Base-by-base conservation (phyloP, 2,329 filamentous ascomycete species). In the Aspergillus quadricinctus region DNA sequence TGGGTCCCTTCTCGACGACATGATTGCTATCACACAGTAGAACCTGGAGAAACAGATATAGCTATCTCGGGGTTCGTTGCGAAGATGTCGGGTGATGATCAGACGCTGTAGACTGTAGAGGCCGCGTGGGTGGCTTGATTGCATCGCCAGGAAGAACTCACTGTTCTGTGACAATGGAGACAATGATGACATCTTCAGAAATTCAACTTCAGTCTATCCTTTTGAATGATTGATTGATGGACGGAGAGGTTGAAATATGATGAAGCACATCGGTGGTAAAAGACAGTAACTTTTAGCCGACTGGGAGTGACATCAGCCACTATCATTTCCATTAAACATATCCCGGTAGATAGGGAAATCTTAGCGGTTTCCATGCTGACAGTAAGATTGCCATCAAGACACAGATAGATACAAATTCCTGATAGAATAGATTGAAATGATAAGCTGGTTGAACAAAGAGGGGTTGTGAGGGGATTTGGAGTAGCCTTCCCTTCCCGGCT, bases 1-100 rank as follows among this genome's bases (percentile, higher is more conserved):
- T 55, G 57, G 46, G 54, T 57, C 53, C 40, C 19, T 28, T 37
- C 14, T 48, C 17, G 29, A 23, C 23, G 23, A 28, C 19, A 43
- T n/a, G n/a, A 3, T 17, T 43, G 40, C 17, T 7, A 43, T 21
- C 8, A 17, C 7, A 17, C 6, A 17, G 40, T 53, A 19, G 27
- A 9, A n/a, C 37, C 40, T 55, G 35, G 31, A 23, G 41, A 23
- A 10, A 19, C 10, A 45, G 19, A 45, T 14, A 7, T 7, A 14
- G 14, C 31, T 37, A 37, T 37, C 31, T 37, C 31, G 31, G 31
- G 31, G 17, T 37, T 37, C 31, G 17, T 37, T 37, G 31, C 31
- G 31, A 37, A 6, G 31, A 37, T 37, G 14, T 27, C 14, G 1
- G 17, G 5, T 17, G 31, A 35, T 17, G 31, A 17, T 35, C 31